Evolutionary conservation across 352 stramenopile genomes (phyloP), one percentile per base, ranked within the genome.

Genomic region (Hyaloperonospora arabidopsidis): DNA sequence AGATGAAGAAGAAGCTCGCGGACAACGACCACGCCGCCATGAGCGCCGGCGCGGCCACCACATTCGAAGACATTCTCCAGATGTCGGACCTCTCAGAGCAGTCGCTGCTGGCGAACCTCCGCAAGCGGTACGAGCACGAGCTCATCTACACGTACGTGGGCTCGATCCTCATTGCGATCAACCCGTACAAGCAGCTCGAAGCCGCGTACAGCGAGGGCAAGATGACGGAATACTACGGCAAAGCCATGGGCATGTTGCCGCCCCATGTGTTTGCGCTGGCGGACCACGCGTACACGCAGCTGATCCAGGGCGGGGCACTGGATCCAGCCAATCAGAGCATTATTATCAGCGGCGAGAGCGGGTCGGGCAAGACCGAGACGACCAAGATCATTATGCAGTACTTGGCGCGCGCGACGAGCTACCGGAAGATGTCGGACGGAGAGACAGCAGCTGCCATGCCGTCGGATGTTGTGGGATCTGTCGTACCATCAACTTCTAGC

Each of bases 131-230:
- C 75, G 85, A 96, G 49, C 77, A 93, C 46, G 84, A 97, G 61
- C 56, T 86, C 48, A 97, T 97, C 60, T 98, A 98, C 74, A 98
- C 93, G 54, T 95, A 93, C 60, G 88, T 97, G 12, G 88, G 88
- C 0, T 75, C 81, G 25, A 95, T 97, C 54, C 52, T 97, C 45
- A 92, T 97, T 45, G 87, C 83, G 45, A 95, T 97, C 59, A 97
- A 97, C 68, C 88, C 88, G 58, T 97, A 95, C 72, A 89, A 93
- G 63, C 64, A 69, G 40, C 68, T 95, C 8, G 73, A 80, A 46
- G 54, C 53, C 17, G 53, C 74, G 41, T 95, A 94, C 57, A 81
- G 63, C 36, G 79, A 93, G 41, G 53, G 52, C 11, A 73, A 85
- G 47, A 96, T 96, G 85, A 89, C 82, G 19, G 75, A 87, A 49